Conservation (phyloP, 1,284 basidiomycete genomes). For the Ustilago curta region DNA sequence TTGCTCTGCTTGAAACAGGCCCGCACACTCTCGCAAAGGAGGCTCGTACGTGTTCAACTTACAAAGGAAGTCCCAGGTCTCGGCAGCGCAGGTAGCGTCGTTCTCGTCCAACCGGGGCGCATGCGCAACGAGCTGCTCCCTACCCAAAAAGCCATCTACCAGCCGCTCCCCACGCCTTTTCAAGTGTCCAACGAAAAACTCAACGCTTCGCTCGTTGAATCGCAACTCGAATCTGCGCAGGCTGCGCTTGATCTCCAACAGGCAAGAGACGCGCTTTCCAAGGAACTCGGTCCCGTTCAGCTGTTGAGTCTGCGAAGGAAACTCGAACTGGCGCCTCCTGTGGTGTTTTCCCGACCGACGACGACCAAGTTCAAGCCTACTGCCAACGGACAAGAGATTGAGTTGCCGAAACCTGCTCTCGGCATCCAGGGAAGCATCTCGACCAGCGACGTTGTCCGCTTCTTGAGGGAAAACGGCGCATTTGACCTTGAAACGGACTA, state of each 20-base stretch:
- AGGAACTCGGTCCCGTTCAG: slow-evolving; percentile 42
- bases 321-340: slow-evolving; percentile 29
- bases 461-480: slow-evolving; percentile 29
- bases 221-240: slow-evolving; percentile 30
- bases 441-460: slow-evolving; percentile 28
- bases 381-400: neutral
- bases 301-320: slow-evolving; percentile 43
- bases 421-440: slow-evolving; percentile 47
- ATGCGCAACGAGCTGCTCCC: slow-evolving; percentile 53
- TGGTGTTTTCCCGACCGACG: slow-evolving; percentile 35
- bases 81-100: slow-evolving; percentile 29
- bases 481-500: slow-evolving; percentile 49
- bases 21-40: slow-evolving; percentile 44
- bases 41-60: slow-evolving; percentile 52
- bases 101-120: slow-evolving; percentile 47
- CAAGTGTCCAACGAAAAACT: slow-evolving; percentile 19
- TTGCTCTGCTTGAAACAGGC: slow-evolving; percentile 16
- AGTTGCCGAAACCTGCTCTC: slow-evolving; percentile 34
- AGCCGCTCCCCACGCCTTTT: slow-evolving; percentile 40
- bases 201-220: slow-evolving; percentile 25
- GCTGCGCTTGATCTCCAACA: slow-evolving; percentile 18
- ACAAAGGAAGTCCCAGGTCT: slow-evolving; percentile 24
- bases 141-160: slow-evolving; percentile 31
- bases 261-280: slow-evolving; percentile 31
- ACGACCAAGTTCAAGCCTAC: slow-evolving; percentile 27